These are phyloP conservation scores for Aechmea fasciata DNA, from an alignment of 176 grass and related monocot species.

Conservation along the genomic window DNA sequence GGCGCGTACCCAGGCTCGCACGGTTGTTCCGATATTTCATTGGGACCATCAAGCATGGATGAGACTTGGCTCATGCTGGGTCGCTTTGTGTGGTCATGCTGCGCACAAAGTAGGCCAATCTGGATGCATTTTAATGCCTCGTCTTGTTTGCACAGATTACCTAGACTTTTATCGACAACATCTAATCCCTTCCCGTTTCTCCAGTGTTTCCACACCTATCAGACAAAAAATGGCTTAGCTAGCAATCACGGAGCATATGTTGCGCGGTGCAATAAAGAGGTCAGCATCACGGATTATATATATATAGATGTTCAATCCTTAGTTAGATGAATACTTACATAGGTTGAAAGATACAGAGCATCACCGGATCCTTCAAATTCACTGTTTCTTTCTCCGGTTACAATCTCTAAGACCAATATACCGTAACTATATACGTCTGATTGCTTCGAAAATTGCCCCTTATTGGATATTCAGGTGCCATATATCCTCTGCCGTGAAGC, in stretches of 20 bases:
- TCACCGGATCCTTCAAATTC: neutral
- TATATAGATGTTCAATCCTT: no score
- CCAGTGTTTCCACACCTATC: slow-evolving; percentile 38
- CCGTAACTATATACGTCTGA: slow-evolving; percentile 57
- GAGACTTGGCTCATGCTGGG: slow-evolving; percentile 32
- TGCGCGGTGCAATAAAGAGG: no score
- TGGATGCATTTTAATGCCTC: slow-evolving; percentile 36
- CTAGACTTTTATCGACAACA: slow-evolving; percentile 17
- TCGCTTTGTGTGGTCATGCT: slow-evolving; percentile 24
- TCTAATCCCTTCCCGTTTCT: slow-evolving; percentile 5
- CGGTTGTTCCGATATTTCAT: no score
- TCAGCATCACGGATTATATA: no score
- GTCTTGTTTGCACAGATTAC: neutral
- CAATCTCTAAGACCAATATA: slow-evolving; percentile 39
- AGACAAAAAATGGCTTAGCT: neutral
- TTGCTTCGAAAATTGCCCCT: slow-evolving; percentile 36
- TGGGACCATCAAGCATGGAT: slow-evolving; percentile 36
- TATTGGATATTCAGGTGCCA: slow-evolving; percentile 48
- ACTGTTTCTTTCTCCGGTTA: slow-evolving; percentile 31
- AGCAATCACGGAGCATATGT: no score
- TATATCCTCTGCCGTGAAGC: slow-evolving; percentile 39
- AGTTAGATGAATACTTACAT: slow-evolving; percentile 20
- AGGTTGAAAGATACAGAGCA: slow-evolving; percentile 18
- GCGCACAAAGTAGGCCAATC: slow-evolving; percentile 35
- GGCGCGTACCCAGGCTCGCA: no score